Evolutionary conservation across 352 stramenopile species (phyloP), one percentile per base, ranked within the genome.

Genomic region (Globisporangium paddicum): DNA sequence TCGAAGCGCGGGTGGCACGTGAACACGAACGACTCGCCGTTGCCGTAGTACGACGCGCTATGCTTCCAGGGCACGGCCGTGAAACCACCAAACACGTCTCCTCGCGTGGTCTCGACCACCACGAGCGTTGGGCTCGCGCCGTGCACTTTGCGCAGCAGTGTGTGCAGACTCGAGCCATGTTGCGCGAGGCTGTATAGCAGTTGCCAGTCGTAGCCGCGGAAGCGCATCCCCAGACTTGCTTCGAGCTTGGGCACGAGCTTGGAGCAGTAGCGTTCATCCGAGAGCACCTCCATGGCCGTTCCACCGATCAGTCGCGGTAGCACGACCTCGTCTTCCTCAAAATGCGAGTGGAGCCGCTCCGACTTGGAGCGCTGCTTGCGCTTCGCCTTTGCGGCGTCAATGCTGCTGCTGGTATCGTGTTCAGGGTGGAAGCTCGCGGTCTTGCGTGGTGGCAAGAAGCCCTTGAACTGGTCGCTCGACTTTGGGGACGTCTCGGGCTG

Each of bases 21-120:
- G 50, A 91, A 91, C 38, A 91, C 78, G 56, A 89, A 91, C 11
- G 73, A 78, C 62, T 91, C 77, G 44, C 82, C 82, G 9, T 69
- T 77, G 52, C 82, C 82, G 28, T 91, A 91, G 63, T 89, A 91
- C 19, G 78, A 88, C 10, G 62, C 44, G 14, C 73, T 77, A 6
- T 63, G 64, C 5, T 68, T 55, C 82, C 82, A 91, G 30, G 71
- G 48, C 38, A 72, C 68, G 4, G 73, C 67, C 11, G 57, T 61
- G 45, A 89, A 91, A 11, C 74, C 82, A 25, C 82, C 82, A 63
- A 91, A 89, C 25, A 88, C 63, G 4, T 89, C 82, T 9, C 79
- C 79, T 19, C 68, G 62, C 16, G 72, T 70, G 0, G 82, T 91
- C 63, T 91, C 79, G 2, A 91, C 71, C 11, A 91, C 62, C 8